Base-by-base conservation (phyloP, 345 rosid genomes). In the Citrus glauca region DNA sequence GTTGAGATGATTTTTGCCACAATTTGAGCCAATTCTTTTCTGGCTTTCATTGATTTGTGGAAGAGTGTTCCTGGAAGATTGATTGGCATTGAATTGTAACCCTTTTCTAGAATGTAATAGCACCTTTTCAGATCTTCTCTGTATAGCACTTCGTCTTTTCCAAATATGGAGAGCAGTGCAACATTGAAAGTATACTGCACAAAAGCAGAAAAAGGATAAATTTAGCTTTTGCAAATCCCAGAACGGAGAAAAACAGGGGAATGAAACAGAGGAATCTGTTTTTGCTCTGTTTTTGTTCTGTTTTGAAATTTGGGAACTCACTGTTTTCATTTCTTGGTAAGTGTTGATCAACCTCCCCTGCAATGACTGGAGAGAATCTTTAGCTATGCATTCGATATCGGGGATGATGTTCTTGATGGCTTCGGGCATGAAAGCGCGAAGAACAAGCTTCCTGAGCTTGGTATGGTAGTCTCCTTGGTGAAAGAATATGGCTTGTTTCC, bases 1-100 rank as follows among this genome's bases (percentile, higher is more conserved):
- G 82, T 83, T 10, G 90, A 82, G 25, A 94, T 76, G 81, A 88
- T 88, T 81, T 74, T 90, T 1, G 92, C 90, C 35, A 95, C 65
- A 82, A 95, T 95, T 69, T 81, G 88, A 4, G 91, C 92, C 9
- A 95, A 86, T 74, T 94, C 93, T 24, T 88, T 91, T 30, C 99
- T 91, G 66, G 99, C 96, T 80, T 85, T 92, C 98, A 95, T 95
- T 4, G 99, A 78, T 82, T 91, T 89, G 91, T 92, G 60, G 87
- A 93, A 93, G 13, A 93, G 93, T 9, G 99, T 96, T 17, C 98
- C 99, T 0, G 99, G 98, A 19, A 96, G 85, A 72, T 94, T 91
- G 9, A 96, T 80, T 20, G 97, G 98, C 98, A 96, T 91, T n/a
- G 99, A 96, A 78, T 96, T 96, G 90, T 96, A 96, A 1, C 97